Evolutionary conservation across 352 stramenopile species (phyloP).

Genomic region (Phytophthora hybrid): DNA sequence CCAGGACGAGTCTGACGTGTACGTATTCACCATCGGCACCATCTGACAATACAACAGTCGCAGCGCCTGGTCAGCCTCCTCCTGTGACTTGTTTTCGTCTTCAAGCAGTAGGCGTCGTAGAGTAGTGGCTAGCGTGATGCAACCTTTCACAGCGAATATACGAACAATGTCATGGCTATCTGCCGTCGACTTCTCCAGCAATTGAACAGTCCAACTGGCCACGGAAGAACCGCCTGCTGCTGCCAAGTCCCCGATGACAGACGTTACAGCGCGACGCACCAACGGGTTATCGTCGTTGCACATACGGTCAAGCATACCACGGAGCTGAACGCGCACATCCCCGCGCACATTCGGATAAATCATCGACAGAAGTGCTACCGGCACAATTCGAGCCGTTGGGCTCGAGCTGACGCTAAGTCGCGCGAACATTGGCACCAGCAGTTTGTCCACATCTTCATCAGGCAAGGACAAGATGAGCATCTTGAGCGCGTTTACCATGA

Average conservation of each 20-base stretch:
- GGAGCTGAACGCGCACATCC: conserved; percentile 83
- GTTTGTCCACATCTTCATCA: conserved; percentile 61
- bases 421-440: conserved; percentile 84
- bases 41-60: conserved; percentile 84
- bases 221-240: conserved; percentile 56
- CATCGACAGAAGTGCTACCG: conserved; percentile 78
- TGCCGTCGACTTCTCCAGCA: conserved; percentile 82
- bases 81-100: conserved; percentile 37
- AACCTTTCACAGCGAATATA: conserved; percentile 88
- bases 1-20: conserved; percentile 89
- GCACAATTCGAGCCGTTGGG: conserved; percentile 84
- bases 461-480: conserved; percentile 73
- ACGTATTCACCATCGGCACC: conserved; percentile 90
- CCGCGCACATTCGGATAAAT: conserved; percentile 76
- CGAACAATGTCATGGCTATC: conserved; percentile 90
- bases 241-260: conserved; percentile 84
- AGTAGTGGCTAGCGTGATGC: conserved; percentile 74
- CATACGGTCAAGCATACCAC: conserved; percentile 89
- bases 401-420: conserved; percentile 86
- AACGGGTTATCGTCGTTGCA: conserved; percentile 89
- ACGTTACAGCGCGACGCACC: conserved; percentile 83
- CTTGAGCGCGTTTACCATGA: conserved; percentile 88
- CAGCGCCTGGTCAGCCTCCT: conserved; percentile 51
- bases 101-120: conserved; percentile 62
- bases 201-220: conserved; percentile 75